Evolutionary conservation across 2,329 filamentous ascomycete genomes (phyloP).

Genomic region (Didymosphaeria variabile): DNA sequence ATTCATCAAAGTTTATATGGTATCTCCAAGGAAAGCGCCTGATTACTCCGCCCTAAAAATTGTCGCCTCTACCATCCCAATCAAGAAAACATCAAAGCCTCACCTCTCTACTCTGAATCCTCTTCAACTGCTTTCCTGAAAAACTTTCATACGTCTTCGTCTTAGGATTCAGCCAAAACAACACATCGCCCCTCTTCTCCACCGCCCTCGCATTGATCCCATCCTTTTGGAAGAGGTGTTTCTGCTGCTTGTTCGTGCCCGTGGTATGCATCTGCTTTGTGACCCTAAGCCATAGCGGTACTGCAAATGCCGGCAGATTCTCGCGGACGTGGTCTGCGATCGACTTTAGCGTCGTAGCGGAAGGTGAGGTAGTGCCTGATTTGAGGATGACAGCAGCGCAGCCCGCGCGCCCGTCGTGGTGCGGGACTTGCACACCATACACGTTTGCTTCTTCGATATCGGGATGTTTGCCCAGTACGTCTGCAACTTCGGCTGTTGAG

Average conservation of each 20-base stretch:
- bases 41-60: neutral
- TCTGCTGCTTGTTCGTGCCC: conserved; percentile 59
- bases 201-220: conserved; percentile 53
- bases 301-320: conserved; percentile 54
- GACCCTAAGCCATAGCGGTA: conserved; percentile 55
- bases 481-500: conserved; percentile 55
- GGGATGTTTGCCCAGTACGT: conserved; percentile 50
- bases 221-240: conserved; percentile 51
- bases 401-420: conserved; percentile 55
- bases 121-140: conserved; percentile 33
- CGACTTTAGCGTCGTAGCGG: conserved; percentile 25
- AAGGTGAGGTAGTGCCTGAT: conserved; percentile 20
- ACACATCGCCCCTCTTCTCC: conserved; percentile 44
- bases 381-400: conserved; percentile 54
- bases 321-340: conserved; percentile 49
- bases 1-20: neutral
- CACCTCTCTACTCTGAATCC: conserved; percentile 35
- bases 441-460: conserved; percentile 55
- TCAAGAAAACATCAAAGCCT: conserved; percentile 33
- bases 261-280: conserved; percentile 53
- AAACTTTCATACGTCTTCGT: conserved; percentile 41
- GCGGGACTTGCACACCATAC: conserved; percentile 56
- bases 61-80: too few species aligned
- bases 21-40: neutral
- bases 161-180: conserved; percentile 52